phyloP scores from a whole-genome alignment of 2,329 filamentous ascomycete species.

The Epichloe aotearoae region DNA sequence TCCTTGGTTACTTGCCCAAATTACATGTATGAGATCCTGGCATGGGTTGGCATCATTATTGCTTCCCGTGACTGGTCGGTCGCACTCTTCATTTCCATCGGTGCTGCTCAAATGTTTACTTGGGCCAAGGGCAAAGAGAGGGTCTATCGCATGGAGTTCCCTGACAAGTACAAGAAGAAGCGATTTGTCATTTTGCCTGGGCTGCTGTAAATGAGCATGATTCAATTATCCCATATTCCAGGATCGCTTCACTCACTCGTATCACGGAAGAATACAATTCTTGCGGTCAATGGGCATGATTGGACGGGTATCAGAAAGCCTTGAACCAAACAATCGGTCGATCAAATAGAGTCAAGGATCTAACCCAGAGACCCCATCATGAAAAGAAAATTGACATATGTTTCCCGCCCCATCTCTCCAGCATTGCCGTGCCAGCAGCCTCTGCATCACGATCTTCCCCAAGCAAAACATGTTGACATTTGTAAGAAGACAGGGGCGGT shows the following conservation, averaged over 20 bases:
- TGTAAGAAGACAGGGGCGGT: neutral
- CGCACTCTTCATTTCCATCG: slow-evolving; percentile 60
- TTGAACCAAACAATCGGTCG: no score
- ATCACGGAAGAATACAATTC: no score
- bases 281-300: no score
- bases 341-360: no score
- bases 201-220: slow-evolving; percentile 40
- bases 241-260: no score
- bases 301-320: no score
- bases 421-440: neutral
- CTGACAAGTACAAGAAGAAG: slow-evolving; percentile 93
- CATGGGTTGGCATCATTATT: slow-evolving; percentile 74
- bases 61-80: slow-evolving; percentile 70
- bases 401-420: neutral
- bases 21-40: slow-evolving; percentile 83
- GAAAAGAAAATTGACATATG: no score
- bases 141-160: slow-evolving; percentile 81
- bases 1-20: slow-evolving; percentile 86
- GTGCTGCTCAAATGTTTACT: slow-evolving; percentile 63
- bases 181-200: slow-evolving; percentile 69
- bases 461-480: neutral
- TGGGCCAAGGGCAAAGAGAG: slow-evolving; percentile 92
- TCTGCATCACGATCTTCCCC: neutral
- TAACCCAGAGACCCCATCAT: no score
- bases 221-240: no score